These are phyloP conservation scores for Vitis hybrid DNA, from an alignment of 177 flowering plant genomes.

Conservation along the genomic window DNA sequence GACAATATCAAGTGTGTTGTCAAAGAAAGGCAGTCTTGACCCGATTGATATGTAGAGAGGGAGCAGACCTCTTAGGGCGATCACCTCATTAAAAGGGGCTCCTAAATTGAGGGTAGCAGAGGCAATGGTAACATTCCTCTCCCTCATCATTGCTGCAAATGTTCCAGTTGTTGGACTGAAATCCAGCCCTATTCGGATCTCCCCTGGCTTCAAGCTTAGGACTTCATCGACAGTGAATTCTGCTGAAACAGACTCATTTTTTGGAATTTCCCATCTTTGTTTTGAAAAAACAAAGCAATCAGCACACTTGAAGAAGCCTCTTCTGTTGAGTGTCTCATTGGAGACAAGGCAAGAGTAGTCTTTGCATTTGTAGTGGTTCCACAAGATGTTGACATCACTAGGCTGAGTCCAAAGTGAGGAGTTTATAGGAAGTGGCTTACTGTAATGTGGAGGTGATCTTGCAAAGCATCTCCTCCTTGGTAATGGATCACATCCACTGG, in stretches of 20 bases:
- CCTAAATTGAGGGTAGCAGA: conserved; percentile 43
- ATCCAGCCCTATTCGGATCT: conserved; percentile 42
- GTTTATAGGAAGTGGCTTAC: conserved; percentile 26
- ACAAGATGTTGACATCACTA: conserved; percentile 25
- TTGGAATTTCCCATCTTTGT: conserved; percentile 24
- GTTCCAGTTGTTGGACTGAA: conserved; percentile 43
- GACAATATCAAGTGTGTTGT: conserved; percentile 42
- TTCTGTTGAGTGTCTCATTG: conserved; percentile 21
- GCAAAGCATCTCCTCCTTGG: conserved; percentile 49
- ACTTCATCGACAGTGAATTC: conserved; percentile 41
- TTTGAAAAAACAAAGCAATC: conserved; percentile 37
- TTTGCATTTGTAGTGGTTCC: conserved; percentile 43
- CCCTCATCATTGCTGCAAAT: conserved; percentile 47
- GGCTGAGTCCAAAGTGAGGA: conserved; percentile 40
- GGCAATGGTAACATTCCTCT: conserved; percentile 36
- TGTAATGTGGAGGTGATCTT: conserved; percentile 29
- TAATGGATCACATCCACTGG: conserved; percentile 39
- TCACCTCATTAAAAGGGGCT: conserved; percentile 41
- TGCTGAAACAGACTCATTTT: conserved; percentile 22
- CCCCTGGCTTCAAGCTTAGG: conserved; percentile 31
- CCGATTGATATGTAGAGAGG: conserved; percentile 40
- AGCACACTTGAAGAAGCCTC: conserved; percentile 43
- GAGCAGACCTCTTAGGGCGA: conserved; percentile 40
- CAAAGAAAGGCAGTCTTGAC: conserved; percentile 45
- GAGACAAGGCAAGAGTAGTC: conserved; percentile 35